These are phyloP conservation scores for Trichoderma sp. DNA, from an alignment of 2,329 filamentous ascomycete genomes.

Conservation along the genomic window DNA sequence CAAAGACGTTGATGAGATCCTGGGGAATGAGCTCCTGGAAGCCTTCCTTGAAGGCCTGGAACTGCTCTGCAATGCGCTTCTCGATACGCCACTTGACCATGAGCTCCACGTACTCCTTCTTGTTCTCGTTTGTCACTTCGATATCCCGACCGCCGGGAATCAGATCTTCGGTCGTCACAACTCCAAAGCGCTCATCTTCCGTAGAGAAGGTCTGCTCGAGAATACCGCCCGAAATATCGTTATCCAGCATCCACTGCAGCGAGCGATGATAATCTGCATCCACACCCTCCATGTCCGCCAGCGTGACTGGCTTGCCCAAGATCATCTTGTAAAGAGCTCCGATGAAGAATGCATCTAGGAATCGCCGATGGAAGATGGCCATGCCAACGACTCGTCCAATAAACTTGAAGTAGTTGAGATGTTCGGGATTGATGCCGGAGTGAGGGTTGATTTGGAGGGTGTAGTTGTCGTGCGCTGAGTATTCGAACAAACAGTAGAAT, in stretches of 20 bases:
- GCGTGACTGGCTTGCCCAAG: conserved; percentile 83
- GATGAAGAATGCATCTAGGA: conserved; percentile 98
- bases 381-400: conserved; percentile 96
- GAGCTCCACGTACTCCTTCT: conserved; percentile 96
- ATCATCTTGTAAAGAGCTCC: conserved; percentile 99
- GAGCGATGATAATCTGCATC: conserved; percentile 97
- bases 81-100: conserved; percentile 99
- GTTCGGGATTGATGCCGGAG: conserved; percentile 98
- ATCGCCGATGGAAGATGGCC: conserved; percentile 96
- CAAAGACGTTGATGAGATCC: conserved; percentile 96
- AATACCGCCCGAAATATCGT: conserved; percentile 89
- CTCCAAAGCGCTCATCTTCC: conserved; percentile 95
- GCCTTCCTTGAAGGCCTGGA: conserved; percentile 94
- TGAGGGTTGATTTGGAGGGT: conserved; percentile 99
- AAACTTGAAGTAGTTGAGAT: conserved; percentile 99
- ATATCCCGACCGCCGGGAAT: conserved; percentile 90
- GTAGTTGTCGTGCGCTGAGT: conserved; percentile 99
- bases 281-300: conserved; percentile 98
- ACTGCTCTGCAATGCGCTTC: conserved; percentile 97
- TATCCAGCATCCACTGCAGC: conserved; percentile 96
- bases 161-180: conserved; percentile 89
- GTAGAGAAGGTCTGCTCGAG: conserved; percentile 95
- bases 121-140: conserved; percentile 97
- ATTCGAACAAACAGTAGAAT: conserved; percentile 99
- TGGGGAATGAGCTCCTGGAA: conserved; percentile 97